Base-by-base conservation (phyloP, 495 filamentous ascomycete species). In the Trichocladium uniseriatum region DNA sequence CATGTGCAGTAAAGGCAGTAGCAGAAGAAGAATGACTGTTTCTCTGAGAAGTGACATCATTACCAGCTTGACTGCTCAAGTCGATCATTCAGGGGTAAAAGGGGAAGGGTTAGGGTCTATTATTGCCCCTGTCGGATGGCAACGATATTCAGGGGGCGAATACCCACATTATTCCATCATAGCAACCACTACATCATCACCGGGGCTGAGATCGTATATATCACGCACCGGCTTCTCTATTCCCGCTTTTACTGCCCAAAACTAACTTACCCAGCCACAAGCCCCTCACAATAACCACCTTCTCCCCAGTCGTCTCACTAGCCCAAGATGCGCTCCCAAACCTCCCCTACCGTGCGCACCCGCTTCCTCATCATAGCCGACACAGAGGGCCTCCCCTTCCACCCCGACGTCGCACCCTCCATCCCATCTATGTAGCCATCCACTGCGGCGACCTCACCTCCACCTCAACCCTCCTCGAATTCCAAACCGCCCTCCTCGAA, bases 391-490 rank as follows among this genome's bases (percentile, higher is more conserved):
- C 45, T 45, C 4, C 36, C 51, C 2, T 19, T 55, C n/a, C 22
- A 55, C 16, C 55, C 52, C 5, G 35, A 38, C 21, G 40, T 31
- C 22, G 11, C 40, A n/a, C 51, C 50, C 19, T 53, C 14, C 14
- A 48, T 6, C 51, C 38, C 22, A 52, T 56, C 41, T 78, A 90
- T 61, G 71, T 90, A 36, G 70, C 81, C 9, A 73, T 92, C 14
- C 86, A 89, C 61, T 82, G 79, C 52, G 84, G 86, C 36, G 85
- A 90, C 62, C 60, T 90, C 19, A 90, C 85, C 8, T n/a, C n/a
- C n/a, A n/a, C n/a, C n/a, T n/a, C n/a, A n/a, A n/a, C n/a, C n/a
- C n/a, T n/a, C n/a, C n/a, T n/a, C n/a, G n/a, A n/a, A n/a, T n/a
- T n/a, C n/a, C n/a, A n/a, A n/a, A n/a, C n/a, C n/a, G n/a, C n/a